Conservation (phyloP, 495 filamentous ascomycete genomes). For the Cairneyella variabilis region DNA sequence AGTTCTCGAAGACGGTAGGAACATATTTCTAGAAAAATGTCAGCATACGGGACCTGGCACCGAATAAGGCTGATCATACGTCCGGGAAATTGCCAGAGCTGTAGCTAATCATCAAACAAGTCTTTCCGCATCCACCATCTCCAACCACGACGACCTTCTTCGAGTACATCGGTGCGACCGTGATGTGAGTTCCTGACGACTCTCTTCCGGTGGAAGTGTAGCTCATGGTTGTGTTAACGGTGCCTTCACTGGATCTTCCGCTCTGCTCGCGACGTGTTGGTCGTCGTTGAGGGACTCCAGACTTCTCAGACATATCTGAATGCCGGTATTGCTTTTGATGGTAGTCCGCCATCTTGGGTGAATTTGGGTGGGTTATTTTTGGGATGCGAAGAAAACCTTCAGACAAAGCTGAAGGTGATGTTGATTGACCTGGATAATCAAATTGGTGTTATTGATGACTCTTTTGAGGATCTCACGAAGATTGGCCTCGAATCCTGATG, state of each 20-base stretch:
- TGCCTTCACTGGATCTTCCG: constrained; percentile 58
- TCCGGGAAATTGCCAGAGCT: constrained; percentile 98
- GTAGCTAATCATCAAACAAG: constrained; percentile 95
- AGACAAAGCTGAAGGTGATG: neutral
- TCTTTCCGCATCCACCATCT: constrained; percentile 98
- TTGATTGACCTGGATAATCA: no score
- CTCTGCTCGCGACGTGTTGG: constrained; percentile 41
- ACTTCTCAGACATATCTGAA: constrained; percentile 40
- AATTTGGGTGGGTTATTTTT: constrained; percentile 19
- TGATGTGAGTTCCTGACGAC: constrained; percentile 79
- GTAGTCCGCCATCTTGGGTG: constrained; percentile 44
- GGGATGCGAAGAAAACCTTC: neutral
- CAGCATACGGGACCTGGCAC: constrained; percentile 17
- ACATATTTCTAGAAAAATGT: constrained; percentile 82
- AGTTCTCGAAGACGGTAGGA: constrained; percentile 98
- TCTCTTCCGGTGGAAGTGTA: constrained; percentile 62
- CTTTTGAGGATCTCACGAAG: no score
- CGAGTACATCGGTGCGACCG: constrained; percentile 83
- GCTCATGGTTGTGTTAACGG: constrained; percentile 70
- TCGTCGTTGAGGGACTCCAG: constrained; percentile 43
- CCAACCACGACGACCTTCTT: constrained; percentile 99
- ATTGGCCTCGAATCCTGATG: no score
- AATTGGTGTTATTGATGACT: no score
- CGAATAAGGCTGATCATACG: constrained; percentile 46
- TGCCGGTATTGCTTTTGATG: constrained; percentile 48